Evolutionary conservation across 2,329 filamentous ascomycete species (phyloP).

Genomic region (Curvularia hawaiiensis): DNA sequence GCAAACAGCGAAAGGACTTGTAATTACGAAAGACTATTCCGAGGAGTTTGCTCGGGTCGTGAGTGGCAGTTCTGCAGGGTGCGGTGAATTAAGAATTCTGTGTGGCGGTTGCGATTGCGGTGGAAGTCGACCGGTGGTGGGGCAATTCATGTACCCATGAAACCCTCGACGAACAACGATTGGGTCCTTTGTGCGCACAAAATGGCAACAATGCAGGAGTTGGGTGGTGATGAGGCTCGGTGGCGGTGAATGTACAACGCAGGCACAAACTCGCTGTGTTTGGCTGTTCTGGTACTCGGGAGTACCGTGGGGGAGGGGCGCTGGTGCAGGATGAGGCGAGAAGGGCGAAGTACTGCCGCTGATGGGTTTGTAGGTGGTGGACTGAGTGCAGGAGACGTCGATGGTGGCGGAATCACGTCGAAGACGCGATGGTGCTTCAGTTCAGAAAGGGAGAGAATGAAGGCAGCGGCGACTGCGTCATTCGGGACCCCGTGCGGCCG

Average conservation of each 20-base stretch:
- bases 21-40: conserved; percentile 4
- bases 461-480: conserved; percentile 34
- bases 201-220: background rate
- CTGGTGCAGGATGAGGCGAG: background rate
- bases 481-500: conserved; percentile 24
- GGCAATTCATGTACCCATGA: conserved; percentile 29
- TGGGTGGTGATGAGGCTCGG: background rate
- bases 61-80: background rate
- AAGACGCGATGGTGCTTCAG: conserved; percentile 29
- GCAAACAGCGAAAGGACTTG: background rate
- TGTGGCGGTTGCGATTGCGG: conserved; percentile 20
- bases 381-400: conserved; percentile 17
- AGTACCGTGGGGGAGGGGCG: background rate
- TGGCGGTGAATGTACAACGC: conserved; percentile 6
- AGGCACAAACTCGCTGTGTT: conserved; percentile 6
- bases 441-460: conserved; percentile 9
- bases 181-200: background rate
- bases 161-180: conserved; percentile 7
- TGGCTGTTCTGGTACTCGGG: conserved; percentile 3
- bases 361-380: conserved; percentile 1
- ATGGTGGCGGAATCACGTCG: conserved; percentile 29
- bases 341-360: conserved; percentile 1
- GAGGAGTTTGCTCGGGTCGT: background rate
- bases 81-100: conserved; percentile 7
- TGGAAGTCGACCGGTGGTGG: conserved; percentile 27